These are phyloP conservation scores for Delonix regia DNA, from an alignment of 306 rosid genomes.

Conservation along the genomic window DNA sequence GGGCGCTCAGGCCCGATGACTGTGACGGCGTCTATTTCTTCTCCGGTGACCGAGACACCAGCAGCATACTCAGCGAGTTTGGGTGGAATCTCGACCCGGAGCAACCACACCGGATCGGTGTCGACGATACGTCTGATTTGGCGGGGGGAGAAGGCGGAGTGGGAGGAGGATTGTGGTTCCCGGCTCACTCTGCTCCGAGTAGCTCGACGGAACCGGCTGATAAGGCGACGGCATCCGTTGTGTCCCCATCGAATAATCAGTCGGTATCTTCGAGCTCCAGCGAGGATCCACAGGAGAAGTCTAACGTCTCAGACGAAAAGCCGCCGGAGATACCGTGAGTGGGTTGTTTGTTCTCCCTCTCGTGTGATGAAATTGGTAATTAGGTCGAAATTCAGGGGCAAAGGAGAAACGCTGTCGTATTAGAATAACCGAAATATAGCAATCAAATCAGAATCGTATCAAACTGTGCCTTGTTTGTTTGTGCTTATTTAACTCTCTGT, in stretches of 20 bases:
- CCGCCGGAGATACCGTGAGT: conserved; percentile 88
- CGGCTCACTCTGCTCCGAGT: conserved; percentile 38
- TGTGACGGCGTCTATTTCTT: conserved; percentile 49
- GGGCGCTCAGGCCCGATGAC: conserved; percentile 52
- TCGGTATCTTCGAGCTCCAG: conserved; percentile 83
- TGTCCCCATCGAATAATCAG: conserved; percentile 55
- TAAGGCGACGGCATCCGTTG: conserved; percentile 1
- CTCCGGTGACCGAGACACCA: conserved; percentile 45
- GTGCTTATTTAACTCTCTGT: conserved; percentile 38
- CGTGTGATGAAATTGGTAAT: conserved; percentile 39
- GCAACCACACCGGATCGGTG: conserved; percentile 43
- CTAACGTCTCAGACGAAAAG: conserved; percentile 67
- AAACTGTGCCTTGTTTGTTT: conserved; percentile 42
- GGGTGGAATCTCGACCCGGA: conserved; percentile 68
- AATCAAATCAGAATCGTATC: conserved; percentile 46
- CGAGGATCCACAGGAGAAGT: conserved; percentile 81
- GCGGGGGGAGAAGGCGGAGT: conserved; percentile 33
- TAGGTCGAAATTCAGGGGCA: conserved; percentile 19
- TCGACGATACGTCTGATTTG: conserved; percentile 37
- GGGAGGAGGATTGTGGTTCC: conserved; percentile 14
- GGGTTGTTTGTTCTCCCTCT: conserved; percentile 25
- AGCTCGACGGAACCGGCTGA: conserved; percentile 39
- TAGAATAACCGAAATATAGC: conserved; percentile 34
- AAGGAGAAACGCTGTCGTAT: background rate
- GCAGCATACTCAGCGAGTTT: conserved; percentile 62